Base-by-base conservation (phyloP, 495 filamentous ascomycete species). In the Trichoderma erinaceum region DNA sequence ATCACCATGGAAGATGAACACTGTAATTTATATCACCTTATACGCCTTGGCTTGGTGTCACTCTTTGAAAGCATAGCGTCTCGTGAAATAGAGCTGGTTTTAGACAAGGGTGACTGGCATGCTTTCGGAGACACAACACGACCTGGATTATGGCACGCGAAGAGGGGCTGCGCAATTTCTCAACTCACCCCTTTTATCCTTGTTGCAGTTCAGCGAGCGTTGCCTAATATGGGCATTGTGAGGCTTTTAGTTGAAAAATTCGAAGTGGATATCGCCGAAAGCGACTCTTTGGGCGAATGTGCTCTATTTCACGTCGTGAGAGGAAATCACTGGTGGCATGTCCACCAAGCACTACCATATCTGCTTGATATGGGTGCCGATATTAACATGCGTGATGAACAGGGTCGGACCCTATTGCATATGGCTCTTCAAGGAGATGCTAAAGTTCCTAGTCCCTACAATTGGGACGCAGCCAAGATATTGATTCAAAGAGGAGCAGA, bases 251-350 rank as follows among this genome's bases (percentile, higher is more conserved):
- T 83, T 12, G 78, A 82, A 52, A 74, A 70, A 32, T 77, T 73
- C 58, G 66, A 70, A 29, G 78, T 77, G 2, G 72, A 83, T 67
- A 73, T 79, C 15, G 76, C 79, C 65, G 66, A 72, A 18, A 32
- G 66, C 43, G 70, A 69, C 25, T 61, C 70, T 46, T 66, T 69
- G 13, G 73, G 73, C 3, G 71, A 75, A 44, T 76, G 71, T 23
- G 72, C 78, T 41, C 73, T 83, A 4, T 80, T 81, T 70, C 46
- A 69, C 25, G 69, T 83, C 16, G 78, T 76, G 27, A 66, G 68
- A 32, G 78, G 77, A 2, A 67, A 69, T 0, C 72, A 80, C 41
- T 83, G 78, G 78, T 85, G 83, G 83, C 73, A 83, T 6, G 69
- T 63, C 5, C 29, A 74, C n/a, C 66, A 75, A 27, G 80, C 78